Evolutionary conservation across 106 monocot genomes (phyloP), one percentile per base, ranked within the genome.

Genomic region (Platanthera zijinensis): DNA sequence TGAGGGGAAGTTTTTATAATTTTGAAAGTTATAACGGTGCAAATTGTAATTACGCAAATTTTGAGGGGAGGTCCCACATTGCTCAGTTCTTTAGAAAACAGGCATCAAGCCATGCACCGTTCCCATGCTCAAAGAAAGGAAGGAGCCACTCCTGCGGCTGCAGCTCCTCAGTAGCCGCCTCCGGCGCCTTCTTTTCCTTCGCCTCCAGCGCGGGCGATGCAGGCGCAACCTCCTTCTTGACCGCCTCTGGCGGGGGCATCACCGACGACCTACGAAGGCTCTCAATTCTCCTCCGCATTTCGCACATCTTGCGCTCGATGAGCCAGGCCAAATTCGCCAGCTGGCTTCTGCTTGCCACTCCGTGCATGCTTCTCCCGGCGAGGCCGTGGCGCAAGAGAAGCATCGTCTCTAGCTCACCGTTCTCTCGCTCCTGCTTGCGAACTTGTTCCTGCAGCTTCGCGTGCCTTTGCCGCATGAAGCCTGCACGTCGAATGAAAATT

Each of bases 371-470:
- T 19, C 57, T 51, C 5, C 84, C 81, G 0, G 17, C 18, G 14
- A 86, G 39, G 22, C 68, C 51, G 25, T 80, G 72, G 45, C 68
- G 50, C 74, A 86, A 75, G 12, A 83, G 67, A 48, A 75, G 64
- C 68, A 32, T 64, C 5, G 62, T 79, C 79, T 86, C 86, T 30
- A 74, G 52, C 56, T 82, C 83, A 2, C 71, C 53, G 57, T 85
- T 87, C 77, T 87, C 86, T 5, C 77, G 49, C 5, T 78, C 62
- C 53, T 70, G 76, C 80, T 77, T 80, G 3, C 18, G 70, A 28
- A 78, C 51, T 56, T 80, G 81, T n/a, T 84, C 84, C 19, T 57
- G 62, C 52, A 80, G 74, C 72, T 84, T 87, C 5, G 50, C 17
- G 6, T 78, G 57, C 17, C 78, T 78, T 52, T 74, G 74, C 50